Evolutionary conservation across 2,329 filamentous ascomycete genomes (phyloP), one percentile per base, ranked within the genome.

Genomic region (Chrysoporthe deuterocubensis): DNA sequence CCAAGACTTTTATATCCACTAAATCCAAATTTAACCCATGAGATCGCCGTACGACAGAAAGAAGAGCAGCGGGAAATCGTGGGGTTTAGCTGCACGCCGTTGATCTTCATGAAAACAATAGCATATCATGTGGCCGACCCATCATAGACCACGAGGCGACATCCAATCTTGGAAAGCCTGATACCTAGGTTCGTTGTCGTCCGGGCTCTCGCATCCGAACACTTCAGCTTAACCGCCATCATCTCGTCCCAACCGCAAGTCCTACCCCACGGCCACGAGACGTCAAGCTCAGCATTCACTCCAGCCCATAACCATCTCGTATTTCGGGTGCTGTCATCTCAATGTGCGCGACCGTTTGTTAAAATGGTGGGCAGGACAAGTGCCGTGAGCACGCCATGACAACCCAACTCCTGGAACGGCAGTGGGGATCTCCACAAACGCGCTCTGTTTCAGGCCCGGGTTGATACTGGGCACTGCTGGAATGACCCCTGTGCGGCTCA

Each of bases 401-500:
- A n/a, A 21, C 40, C 42, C 57, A 4, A 18, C 40, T n/a, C 21
- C 40, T 60, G 57, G 37, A 60, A 60, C 60, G 18, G n/a, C 44
- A 62, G 60, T 46, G 60, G 60, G 44, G 44, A 62, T 50, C 44
- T 62, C 60, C 60, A 62, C 60, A 62, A 50, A 62, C 60, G 50
- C 66, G 54, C 61, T 58, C 44, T 64, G 66, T 67, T 67, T 67
- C 66, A 65, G 66, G 26, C n/a, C 26, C 43, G 46, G 61, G 37
- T 57, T 32, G 54, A 40, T 32, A 57, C 54, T 40, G 54, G 26
- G 32, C n/a, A 57, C 40, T 16, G 18, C 32, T 18, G 26, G 6
- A 16, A 54, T 32, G 21, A 54, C 21, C 61, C 60, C 44, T 48
- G 60, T 64, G 66, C 63, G 62, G 66, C 66, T 67, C 66, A 46